Conservation (phyloP, 106 monocot genomes). For the Agapanthus africanus region DNA sequence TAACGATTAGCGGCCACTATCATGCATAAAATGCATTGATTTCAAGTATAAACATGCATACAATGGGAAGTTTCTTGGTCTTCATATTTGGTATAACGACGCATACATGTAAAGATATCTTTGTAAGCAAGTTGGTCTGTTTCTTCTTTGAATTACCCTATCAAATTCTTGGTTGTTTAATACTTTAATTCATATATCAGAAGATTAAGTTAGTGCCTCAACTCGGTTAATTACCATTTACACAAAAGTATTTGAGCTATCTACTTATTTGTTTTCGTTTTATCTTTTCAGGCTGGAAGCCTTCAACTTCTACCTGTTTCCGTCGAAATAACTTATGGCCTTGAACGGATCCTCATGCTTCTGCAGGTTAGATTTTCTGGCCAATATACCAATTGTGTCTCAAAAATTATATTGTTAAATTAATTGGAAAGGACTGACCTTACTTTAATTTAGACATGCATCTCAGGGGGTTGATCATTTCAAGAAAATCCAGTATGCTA, state of each 20-base stretch:
- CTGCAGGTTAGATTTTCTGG: constrained; percentile 57
- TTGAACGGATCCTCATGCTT: constrained; percentile 90
- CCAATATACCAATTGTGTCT: too few species aligned
- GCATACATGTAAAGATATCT: not conserved
- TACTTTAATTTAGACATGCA: constrained; percentile 30
- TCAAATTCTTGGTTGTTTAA: constrained; percentile 3
- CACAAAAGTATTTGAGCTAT: not conserved
- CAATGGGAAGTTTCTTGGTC: not conserved
- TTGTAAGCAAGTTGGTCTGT: not conserved
- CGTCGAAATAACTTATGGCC: constrained; percentile 96
- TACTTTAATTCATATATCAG: not conserved
- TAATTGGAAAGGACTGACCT: constrained; percentile 24
- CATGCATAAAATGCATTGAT: constrained; percentile 2
- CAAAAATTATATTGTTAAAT: not conserved
- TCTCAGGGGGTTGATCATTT: constrained; percentile 97
- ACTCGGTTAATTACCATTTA: not conserved
- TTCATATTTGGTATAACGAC: not conserved
- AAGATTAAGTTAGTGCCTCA: not conserved
- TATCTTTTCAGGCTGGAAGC: constrained; percentile 74
- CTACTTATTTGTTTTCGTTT: not conserved
- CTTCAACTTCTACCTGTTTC: constrained; percentile 77
- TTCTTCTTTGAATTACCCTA: not conserved
- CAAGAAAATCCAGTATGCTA: constrained; percentile 88
- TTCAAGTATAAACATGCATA: not conserved
- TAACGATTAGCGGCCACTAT: not conserved